Base-by-base conservation (phyloP, 139 green algal species). In the Micromonas commoda region DNA sequence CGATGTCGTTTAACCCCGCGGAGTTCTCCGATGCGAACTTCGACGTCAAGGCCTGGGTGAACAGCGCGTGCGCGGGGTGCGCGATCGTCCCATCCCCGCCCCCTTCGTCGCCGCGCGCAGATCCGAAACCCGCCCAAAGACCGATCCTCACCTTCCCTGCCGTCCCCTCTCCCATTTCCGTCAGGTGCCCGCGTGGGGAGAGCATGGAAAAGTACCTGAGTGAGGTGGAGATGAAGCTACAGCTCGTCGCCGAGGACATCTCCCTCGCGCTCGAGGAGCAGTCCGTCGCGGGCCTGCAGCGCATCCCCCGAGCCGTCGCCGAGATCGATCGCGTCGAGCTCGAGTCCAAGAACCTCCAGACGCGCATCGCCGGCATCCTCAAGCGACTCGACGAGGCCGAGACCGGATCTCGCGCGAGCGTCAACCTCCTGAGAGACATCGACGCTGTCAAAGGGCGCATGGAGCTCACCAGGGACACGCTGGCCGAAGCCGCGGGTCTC, bases 401-500 rank as follows among this genome's bases (percentile, higher is more conserved):
- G 67, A 45, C 6, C 35, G 32, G 24, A 31, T 85, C 83, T 20
- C 72, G 77, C 33, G 24, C 63, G 38, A 82, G 76, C 32, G 81
- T 90, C 29, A 73, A 79, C 2, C 34, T 61, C 37, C 76, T 93
- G 45, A 64, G 71, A 1, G 37, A 86, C 28, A 70, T 97, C 4
- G 89, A 95, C 69, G 72, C 24, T 0, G 91, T 94, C 0, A 96
- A 94, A 77, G 34, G 52, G 9, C 87, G 89, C 78, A 94, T 96
- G 90, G 89, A 96, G 83, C 85, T 65, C 5, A 93, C 89, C 1
- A 89, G 87, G 77, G 88, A 72, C 81, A 97, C 91, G 4, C 83
- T 97, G 19, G 66, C 86, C 76, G 91, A 97, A 64, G 93, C 93
- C 9, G 90, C 90, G 1, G 92, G 94, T 37, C 85, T 97, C 51